phyloP scores from a whole-genome alignment of 2,329 filamentous ascomycete species.

The Daldinia sp. region DNA sequence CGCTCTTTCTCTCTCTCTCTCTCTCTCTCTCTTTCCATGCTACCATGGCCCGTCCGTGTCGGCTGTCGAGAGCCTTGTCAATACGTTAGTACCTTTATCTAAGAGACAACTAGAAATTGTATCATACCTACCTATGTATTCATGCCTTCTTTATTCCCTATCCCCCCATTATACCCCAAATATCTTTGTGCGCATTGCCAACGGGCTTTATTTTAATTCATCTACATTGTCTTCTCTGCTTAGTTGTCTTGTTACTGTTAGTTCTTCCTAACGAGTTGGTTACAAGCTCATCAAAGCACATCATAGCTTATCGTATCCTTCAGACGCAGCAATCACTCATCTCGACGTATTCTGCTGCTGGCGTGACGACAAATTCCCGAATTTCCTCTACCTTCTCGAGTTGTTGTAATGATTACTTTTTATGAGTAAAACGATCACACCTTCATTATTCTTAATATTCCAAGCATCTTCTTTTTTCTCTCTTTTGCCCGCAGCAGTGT shows the following conservation, averaged over 20 bases:
- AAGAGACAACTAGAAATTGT: conserved; percentile 15
- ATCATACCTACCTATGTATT: not conserved
- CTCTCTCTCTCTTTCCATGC: too few relatives aligned
- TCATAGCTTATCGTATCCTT: too few relatives aligned
- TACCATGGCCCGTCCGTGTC: conserved; percentile 2
- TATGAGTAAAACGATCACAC: not conserved
- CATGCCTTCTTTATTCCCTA: not conserved
- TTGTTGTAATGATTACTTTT: conserved; percentile 9
- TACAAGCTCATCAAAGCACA: conserved; percentile 15
- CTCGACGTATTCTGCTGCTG: conserved; percentile 16
- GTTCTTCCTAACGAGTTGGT: conserved; percentile 19
- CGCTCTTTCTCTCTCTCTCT: not conserved
- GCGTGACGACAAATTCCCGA: conserved; percentile 26
- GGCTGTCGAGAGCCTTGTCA: conserved; percentile 7
- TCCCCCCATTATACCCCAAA: not conserved
- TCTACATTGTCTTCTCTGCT: not conserved
- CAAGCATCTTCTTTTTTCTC: not conserved
- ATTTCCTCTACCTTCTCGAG: not conserved
- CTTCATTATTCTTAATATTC: not conserved
- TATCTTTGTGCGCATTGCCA: not conserved
- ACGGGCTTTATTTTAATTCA: not conserved
- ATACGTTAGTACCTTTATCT: too few relatives aligned
- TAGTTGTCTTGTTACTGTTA: not conserved
- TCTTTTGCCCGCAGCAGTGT: not conserved
- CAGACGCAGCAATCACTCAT: conserved; percentile 37